Conservation (phyloP, 2,329 filamentous ascomycete genomes). For the Ophiocordyceps sinensis region DNA sequence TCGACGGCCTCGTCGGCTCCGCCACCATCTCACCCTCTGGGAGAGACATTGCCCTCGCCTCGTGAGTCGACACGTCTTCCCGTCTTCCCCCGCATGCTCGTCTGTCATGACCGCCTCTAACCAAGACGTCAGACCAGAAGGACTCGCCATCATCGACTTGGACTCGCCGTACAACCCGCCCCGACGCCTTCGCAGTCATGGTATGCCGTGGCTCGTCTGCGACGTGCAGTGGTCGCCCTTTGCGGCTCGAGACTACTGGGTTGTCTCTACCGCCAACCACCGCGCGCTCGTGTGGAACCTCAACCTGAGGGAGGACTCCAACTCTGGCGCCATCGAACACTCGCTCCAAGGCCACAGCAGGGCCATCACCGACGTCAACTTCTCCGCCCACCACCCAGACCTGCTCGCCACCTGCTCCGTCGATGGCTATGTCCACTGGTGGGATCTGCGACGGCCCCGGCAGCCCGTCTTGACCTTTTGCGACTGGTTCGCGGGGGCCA, state of each 20-base stretch:
- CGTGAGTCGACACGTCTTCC: conserved; percentile 27
- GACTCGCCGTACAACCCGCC: conserved; percentile 82
- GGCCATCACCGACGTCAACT: conserved; percentile 93
- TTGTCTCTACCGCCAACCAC: conserved; percentile 87
- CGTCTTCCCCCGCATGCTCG: not conserved
- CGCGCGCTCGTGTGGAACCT: conserved; percentile 91
- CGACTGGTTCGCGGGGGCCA: conserved; percentile 87
- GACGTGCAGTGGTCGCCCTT: conserved; percentile 97
- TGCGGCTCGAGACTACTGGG: conserved; percentile 78
- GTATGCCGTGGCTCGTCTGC: conserved; percentile 85
- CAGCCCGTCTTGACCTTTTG: conserved; percentile 69
- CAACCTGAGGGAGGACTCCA: conserved; percentile 60
- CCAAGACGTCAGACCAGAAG: conserved; percentile 47
- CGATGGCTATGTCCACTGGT: conserved; percentile 84
- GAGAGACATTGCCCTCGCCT: conserved; percentile 79
- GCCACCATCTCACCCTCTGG: conserved; percentile 88
- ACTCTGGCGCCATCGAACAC: conserved; percentile 61
- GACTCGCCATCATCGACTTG: conserved; percentile 80
- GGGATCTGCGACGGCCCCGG: conserved; percentile 66
- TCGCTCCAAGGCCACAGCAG: conserved; percentile 71
- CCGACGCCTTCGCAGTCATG: conserved; percentile 65
- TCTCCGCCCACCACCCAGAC: conserved; percentile 84
- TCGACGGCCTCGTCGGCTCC: conserved; percentile 70
- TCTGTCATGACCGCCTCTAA: not conserved
- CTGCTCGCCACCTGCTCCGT: conserved; percentile 81